Percentiles rank a stretch among this genome's conserved stretches.
Conservation (phyloP, 129 eudicot genomes). For the Sambucus nigra region DNA sequence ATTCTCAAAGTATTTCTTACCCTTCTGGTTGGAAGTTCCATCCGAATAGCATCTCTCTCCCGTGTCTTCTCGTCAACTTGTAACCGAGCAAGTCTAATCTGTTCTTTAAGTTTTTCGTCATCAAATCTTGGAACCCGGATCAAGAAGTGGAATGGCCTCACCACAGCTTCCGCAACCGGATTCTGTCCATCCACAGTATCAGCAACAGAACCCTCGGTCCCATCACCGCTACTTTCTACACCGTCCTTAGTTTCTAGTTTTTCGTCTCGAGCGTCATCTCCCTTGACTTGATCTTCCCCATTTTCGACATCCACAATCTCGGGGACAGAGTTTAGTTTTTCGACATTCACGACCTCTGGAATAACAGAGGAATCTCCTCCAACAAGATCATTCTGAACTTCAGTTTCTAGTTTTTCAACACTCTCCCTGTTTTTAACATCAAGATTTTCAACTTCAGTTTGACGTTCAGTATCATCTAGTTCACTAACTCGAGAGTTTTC, state of each 20-base stretch:
- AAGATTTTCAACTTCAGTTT: conserved; percentile 16
- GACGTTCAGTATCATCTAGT: conserved; percentile 8
- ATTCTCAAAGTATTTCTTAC: conserved; percentile 25
- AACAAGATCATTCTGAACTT: conserved; percentile 18
- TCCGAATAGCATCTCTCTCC: conserved; percentile 50
- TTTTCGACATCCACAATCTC: conserved; percentile 7
- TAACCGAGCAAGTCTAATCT: conserved; percentile 47
- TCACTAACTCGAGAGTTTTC: conserved; percentile 8
- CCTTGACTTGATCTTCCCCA: conserved; percentile 9
- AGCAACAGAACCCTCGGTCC: conserved; percentile 25
- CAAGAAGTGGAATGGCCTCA: conserved; percentile 57
- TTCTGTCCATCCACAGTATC: conserved; percentile 30
- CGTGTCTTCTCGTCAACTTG: conserved; percentile 63
- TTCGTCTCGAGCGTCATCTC: conserved; percentile 8
- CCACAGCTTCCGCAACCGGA: conserved; percentile 17
- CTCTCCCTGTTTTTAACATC: conserved; percentile 4
- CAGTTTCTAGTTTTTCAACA: conserved; percentile 17
- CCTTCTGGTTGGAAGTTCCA: conserved; percentile 30
- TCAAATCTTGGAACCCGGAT: conserved; percentile 69
- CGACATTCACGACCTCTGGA: neutral
- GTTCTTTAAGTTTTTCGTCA: conserved; percentile 47
- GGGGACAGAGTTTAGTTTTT: neutral
- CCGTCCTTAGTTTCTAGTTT: conserved; percentile 18
- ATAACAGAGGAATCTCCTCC: conserved; percentile 8
- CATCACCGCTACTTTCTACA: conserved; percentile 22